A percentile compares a stretch with the other conserved stretches of the same genome.
Evolutionary conservation across 2,329 filamentous ascomycete genomes (phyloP).

Genomic region (Davidsoniella eucalypti): DNA sequence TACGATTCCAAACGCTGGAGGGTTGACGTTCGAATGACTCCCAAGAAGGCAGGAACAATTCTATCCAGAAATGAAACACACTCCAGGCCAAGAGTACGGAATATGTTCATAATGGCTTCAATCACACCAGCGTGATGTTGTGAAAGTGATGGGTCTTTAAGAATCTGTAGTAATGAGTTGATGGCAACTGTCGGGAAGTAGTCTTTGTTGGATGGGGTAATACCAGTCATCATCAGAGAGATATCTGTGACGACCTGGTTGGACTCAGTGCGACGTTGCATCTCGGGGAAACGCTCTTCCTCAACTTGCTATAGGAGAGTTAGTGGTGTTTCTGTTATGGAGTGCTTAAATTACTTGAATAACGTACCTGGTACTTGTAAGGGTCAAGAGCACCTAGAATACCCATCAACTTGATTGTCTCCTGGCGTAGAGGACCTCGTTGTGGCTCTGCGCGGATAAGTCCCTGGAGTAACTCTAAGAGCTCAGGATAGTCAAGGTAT

Average conservation of each 20-base stretch:
- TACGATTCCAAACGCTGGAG: slow-evolving; percentile 75
- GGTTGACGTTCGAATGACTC: slow-evolving; percentile 71
- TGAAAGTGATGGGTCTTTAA: slow-evolving; percentile 77
- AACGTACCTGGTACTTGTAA: slow-evolving; percentile 59
- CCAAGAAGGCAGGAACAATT: slow-evolving; percentile 85
- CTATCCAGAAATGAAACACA: slow-evolving; percentile 89
- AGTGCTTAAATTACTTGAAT: not conserved
- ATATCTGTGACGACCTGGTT: slow-evolving; percentile 66
- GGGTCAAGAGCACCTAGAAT: slow-evolving; percentile 90
- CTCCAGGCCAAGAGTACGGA: slow-evolving; percentile 86
- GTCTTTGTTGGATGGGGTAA: slow-evolving; percentile 92
- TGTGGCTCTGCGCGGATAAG: slow-evolving; percentile 85
- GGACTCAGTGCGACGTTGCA: slow-evolving; percentile 47
- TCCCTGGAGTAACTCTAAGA: slow-evolving; percentile 80
- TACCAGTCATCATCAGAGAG: slow-evolving; percentile 90
- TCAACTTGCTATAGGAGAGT: slow-evolving; percentile 44
- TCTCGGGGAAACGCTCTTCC: slow-evolving; percentile 68
- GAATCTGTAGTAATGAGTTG: slow-evolving; percentile 78
- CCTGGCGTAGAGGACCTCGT: slow-evolving; percentile 67
- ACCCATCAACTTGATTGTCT: slow-evolving; percentile 92
- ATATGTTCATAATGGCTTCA: slow-evolving; percentile 97
- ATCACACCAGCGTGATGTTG: slow-evolving; percentile 90
- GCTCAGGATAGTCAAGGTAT: slow-evolving; percentile 84
- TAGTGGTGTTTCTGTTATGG: slow-evolving; percentile 15
- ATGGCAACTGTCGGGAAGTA: slow-evolving; percentile 98